These are phyloP conservation scores for Pleurozium schreberi DNA, from an alignment of 225 moss, liverwort and hornwort genomes.

Conservation along the genomic window DNA sequence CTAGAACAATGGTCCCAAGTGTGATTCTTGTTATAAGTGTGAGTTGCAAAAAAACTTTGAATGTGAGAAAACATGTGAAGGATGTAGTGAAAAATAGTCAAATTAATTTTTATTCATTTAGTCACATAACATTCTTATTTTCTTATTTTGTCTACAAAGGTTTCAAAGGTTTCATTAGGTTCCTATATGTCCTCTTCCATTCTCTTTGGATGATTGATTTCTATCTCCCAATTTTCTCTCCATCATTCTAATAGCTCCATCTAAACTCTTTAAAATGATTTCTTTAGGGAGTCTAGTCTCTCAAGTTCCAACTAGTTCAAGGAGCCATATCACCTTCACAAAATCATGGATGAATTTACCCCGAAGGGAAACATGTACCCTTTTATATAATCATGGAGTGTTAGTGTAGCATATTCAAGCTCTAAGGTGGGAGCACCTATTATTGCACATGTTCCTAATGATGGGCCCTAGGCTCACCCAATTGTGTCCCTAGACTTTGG, in stretches of 20 bases:
- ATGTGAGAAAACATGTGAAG: no score
- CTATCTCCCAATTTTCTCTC: not conserved
- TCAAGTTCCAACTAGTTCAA: not conserved
- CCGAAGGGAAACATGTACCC: not conserved
- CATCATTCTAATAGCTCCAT: not conserved
- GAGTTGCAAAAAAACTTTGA: not conserved
- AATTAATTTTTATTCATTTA: no score
- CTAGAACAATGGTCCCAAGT: not conserved
- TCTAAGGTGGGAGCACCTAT: no score
- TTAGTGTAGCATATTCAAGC: not conserved
- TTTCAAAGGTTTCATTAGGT: not conserved
- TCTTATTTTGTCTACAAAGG: not conserved
- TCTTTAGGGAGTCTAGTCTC: not conserved
- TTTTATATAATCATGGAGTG: not conserved
- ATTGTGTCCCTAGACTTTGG: no score
- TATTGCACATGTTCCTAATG: no score
- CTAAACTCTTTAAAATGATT: not conserved
- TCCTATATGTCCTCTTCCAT: not conserved
- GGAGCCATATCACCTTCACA: not conserved
- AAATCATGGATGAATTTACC: not conserved
- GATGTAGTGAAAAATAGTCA: no score
- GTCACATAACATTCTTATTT: no score
- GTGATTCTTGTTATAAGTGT: not conserved
- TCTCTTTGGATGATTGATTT: not conserved
- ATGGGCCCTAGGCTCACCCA: no score